Evolutionary conservation across 1,284 basidiomycete species (phyloP), one percentile per base, ranked within the genome.

Genomic region (Papiliotrema flavescens): DNA sequence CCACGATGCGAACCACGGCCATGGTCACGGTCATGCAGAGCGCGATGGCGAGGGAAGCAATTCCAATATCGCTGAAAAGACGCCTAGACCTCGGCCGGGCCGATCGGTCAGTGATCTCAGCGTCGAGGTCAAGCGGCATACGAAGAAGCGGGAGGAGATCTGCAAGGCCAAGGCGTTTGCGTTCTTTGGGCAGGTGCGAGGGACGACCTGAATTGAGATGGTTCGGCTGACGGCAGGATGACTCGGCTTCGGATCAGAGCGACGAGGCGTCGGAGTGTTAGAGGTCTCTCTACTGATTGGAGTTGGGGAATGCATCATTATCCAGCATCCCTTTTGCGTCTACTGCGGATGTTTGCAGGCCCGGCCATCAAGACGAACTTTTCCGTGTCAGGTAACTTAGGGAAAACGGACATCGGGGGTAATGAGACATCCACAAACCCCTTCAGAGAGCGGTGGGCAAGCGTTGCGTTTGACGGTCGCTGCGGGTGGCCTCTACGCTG

Each of bases 181-280:
- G 13, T 73, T 69, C 74, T 68, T 75, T 52, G 71, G 76, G 26
- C 69, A 76, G 59, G 65, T 71, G 72, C 20, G 5, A 20, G 4
- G 20, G 20, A 7, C 6, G 20, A 40, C 56, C 36, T 15, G 36
- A 69, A 71, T 28, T 73, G 74, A 55, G 75, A 76, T 48, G 74
- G 73, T 51, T 76, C 76, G 24, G 72, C 89, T 90, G 32, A 44
- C 36, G 13, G 85, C 87, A 51, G 88, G 90, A 92, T 69, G 90
- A 92, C 73, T 90, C 87, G 53, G 90, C 91, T 64, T 71, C 68
- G 20, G 70, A 70, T 32, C 49, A 62, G 55, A 73, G 69, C 50
- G 69, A 71, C 46, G 69, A 66, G 40, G 61, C 63, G 35, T 66
- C 64, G 2, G 67, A 71, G 19, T 32, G 28, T 32, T 32, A 32